Evolutionary conservation across 1,284 basidiomycete species (phyloP).

Genomic region (Heterobasidion parviporum): DNA sequence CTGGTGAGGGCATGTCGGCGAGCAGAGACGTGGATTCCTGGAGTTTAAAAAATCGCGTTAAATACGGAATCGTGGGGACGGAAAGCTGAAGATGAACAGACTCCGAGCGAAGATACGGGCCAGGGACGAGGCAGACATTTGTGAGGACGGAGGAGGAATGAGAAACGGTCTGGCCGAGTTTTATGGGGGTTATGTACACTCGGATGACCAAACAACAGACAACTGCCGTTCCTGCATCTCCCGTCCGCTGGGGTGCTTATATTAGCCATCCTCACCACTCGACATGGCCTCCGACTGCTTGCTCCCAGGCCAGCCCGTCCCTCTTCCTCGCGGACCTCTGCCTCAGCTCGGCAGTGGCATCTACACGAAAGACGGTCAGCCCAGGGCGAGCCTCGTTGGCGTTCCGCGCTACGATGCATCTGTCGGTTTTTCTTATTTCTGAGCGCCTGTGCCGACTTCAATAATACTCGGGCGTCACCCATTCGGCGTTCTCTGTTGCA

Average conservation of each 20-base stretch:
- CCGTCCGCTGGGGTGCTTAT: not conserved
- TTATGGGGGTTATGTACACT: slow-evolving; percentile 4
- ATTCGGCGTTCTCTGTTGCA: slow-evolving; percentile 22
- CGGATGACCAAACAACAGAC: slow-evolving; percentile 3
- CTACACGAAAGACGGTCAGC: slow-evolving; percentile 56
- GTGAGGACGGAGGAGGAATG: not conserved
- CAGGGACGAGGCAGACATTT: slow-evolving; percentile 11
- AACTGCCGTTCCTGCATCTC: slow-evolving; percentile 3
- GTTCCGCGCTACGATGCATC: slow-evolving; percentile 53
- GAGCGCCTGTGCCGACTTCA: slow-evolving; percentile 15
- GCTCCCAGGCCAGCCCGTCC: slow-evolving; percentile 80
- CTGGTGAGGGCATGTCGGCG: slow-evolving; percentile 74
- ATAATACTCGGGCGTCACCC: slow-evolving; percentile 14
- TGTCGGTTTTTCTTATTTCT: slow-evolving; percentile 39
- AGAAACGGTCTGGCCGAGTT: not conserved
- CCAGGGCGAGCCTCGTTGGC: slow-evolving; percentile 72
- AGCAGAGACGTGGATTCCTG: slow-evolving; percentile 80
- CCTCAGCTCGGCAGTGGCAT: slow-evolving; percentile 63
- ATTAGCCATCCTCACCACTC: not conserved
- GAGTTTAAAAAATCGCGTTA: slow-evolving; percentile 5
- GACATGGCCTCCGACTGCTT: slow-evolving; percentile 34
- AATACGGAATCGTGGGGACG: not conserved
- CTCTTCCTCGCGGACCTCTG: slow-evolving; percentile 45
- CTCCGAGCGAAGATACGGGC: slow-evolving; percentile 59
- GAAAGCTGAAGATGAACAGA: slow-evolving; percentile 26